Conservation (phyloP, 345 rosid species). For the Arabis alpina region DNA sequence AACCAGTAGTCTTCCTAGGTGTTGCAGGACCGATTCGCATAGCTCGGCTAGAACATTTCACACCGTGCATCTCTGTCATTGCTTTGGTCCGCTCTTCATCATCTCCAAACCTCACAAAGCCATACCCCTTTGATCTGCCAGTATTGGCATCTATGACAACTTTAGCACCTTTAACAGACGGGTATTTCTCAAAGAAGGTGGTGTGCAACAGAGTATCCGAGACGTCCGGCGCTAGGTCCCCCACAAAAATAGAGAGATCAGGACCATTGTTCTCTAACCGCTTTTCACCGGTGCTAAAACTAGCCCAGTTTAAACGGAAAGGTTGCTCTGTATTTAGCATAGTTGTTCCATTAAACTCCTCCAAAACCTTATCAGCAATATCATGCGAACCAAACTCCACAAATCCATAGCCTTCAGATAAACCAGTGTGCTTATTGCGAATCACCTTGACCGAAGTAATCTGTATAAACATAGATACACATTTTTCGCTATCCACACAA, state of each 20-base stretch:
- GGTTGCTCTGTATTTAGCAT: slow-evolving; percentile 89
- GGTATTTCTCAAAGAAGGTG: slow-evolving; percentile 73
- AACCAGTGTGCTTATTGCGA: slow-evolving; percentile 87
- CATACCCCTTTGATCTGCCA: slow-evolving; percentile 96
- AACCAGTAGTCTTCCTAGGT: slow-evolving; percentile 83
- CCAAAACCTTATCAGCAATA: slow-evolving; percentile 87
- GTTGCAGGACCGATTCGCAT: slow-evolving; percentile 98
- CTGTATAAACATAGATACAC: slow-evolving; percentile 44
- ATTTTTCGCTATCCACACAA: not conserved
- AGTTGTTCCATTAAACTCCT: slow-evolving; percentile 59
- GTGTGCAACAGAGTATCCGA: slow-evolving; percentile 72
- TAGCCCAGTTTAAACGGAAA: slow-evolving; percentile 98
- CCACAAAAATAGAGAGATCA: slow-evolving; percentile 94
- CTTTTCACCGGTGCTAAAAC: slow-evolving; percentile 89
- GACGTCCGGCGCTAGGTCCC: slow-evolving; percentile 95
- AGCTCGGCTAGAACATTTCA: slow-evolving; percentile 85
- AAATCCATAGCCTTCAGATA: slow-evolving; percentile 94
- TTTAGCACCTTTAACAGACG: slow-evolving; percentile 89
- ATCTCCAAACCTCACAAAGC: slow-evolving; percentile 98
- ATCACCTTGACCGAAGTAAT: slow-evolving; percentile 87
- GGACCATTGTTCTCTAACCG: slow-evolving; percentile 76
- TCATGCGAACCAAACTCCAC: slow-evolving; percentile 84
- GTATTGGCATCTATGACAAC: slow-evolving; percentile 92
- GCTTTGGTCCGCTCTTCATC: slow-evolving; percentile 79
- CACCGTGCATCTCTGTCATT: slow-evolving; percentile 95